A percentile compares a stretch with the other conserved stretches of the same genome.
Conservation (phyloP, 495 filamentous ascomycete genomes). For the Aspergillus baeticus region DNA sequence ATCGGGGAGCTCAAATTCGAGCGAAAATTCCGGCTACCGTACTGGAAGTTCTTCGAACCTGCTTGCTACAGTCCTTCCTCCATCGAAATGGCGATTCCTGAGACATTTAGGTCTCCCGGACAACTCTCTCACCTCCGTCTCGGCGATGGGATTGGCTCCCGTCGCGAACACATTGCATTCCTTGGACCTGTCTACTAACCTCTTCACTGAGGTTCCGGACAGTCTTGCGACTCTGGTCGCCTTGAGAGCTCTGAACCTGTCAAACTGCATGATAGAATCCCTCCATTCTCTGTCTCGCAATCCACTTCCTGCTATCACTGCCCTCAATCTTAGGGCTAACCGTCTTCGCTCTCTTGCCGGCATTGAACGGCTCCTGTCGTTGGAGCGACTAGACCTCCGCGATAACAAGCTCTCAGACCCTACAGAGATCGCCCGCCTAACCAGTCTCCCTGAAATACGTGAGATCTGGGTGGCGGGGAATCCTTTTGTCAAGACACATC, state of each 20-base stretch:
- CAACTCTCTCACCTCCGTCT: constrained; percentile 79
- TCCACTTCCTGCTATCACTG: constrained; percentile 89
- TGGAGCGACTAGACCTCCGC: constrained; percentile 87
- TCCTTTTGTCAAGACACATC: constrained; percentile 85
- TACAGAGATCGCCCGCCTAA: constrained; percentile 84
- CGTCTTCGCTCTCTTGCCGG: constrained; percentile 85
- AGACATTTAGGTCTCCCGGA: constrained; percentile 89
- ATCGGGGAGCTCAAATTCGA: constrained; percentile 91
- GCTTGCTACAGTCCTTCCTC: constrained; percentile 61
- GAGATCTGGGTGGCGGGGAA: constrained; percentile 91
- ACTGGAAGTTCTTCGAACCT: constrained; percentile 74
- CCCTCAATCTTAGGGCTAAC: constrained; percentile 88
- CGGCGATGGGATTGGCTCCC: constrained; percentile 69
- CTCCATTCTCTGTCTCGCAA: constrained; percentile 82
- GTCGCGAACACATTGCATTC: constrained; percentile 85
- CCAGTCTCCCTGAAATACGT: constrained; percentile 82
- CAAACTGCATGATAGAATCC: constrained; percentile 96
- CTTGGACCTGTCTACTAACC: constrained; percentile 86
- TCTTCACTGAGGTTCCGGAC: constrained; percentile 89
- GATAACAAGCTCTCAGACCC: constrained; percentile 92
- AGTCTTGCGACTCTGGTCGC: constrained; percentile 77
- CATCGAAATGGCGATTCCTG: constrained; percentile 92
- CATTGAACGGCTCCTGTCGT: constrained; percentile 80
- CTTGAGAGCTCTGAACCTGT: constrained; percentile 85
- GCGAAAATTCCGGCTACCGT: constrained; percentile 66